These are phyloP conservation scores for Dendrobium catenatum DNA, from an alignment of 106 monocot species.

Conservation along the genomic window DNA sequence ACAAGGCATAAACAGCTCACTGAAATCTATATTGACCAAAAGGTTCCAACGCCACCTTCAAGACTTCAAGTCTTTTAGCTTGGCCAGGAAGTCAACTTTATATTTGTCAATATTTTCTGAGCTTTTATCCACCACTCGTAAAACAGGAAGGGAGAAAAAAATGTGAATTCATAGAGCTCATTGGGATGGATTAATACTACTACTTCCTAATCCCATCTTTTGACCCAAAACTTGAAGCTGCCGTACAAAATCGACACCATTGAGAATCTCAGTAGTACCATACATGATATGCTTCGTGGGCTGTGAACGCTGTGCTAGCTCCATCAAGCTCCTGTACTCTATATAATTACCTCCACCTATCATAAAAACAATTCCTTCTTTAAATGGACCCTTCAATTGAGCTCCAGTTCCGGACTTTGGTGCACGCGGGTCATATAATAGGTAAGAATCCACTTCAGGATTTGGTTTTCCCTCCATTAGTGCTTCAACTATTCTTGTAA, in stretches of 20 bases:
- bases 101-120: not conserved
- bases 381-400: slow-evolving; percentile 79
- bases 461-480: slow-evolving; percentile 95
- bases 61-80: not conserved
- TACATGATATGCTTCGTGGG: slow-evolving; percentile 80
- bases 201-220: slow-evolving; percentile 78
- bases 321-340: slow-evolving; percentile 88
- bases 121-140: not conserved
- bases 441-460: slow-evolving; percentile 80
- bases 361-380: slow-evolving; percentile 96
- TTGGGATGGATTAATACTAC: slow-evolving; percentile 18
- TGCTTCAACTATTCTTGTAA: slow-evolving; percentile 81
- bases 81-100: not conserved
- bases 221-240: slow-evolving; percentile 72
- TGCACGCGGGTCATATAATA: slow-evolving; percentile 77
- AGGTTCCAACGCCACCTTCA: not conserved
- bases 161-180: not conserved
- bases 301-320: slow-evolving; percentile 61
- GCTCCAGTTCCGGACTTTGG: slow-evolving; percentile 52
- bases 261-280: slow-evolving; percentile 84
- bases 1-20: not conserved
- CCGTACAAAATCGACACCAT: slow-evolving; percentile 71
- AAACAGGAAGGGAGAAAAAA: not conserved
- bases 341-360: slow-evolving; percentile 95
- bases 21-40: not conserved